Evolutionary conservation across 2,329 filamentous ascomycete species (phyloP).

Genomic region (Arthrobotrys entomopaga): DNA sequence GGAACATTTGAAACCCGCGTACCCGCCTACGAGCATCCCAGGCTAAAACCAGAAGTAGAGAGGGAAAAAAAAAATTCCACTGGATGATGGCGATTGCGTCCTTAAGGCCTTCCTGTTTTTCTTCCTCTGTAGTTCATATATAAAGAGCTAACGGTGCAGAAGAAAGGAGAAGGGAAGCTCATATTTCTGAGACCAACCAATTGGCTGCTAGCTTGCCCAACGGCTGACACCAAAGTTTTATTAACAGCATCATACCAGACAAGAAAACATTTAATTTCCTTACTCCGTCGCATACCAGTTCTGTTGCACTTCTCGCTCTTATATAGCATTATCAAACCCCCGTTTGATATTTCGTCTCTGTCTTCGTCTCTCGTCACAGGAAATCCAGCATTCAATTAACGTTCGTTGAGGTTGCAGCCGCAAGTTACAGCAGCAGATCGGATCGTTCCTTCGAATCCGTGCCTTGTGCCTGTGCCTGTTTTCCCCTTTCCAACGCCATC

Average conservation of each 20-base stretch:
- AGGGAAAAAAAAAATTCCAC: neutral
- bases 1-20: constrained; percentile 2
- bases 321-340: too few relatives aligned
- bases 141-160: too few relatives aligned
- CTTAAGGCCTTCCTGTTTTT: too few relatives aligned
- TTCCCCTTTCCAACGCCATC: constrained; percentile 2
- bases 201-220: too few relatives aligned
- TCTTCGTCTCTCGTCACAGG: too few relatives aligned
- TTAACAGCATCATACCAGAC: too few relatives aligned
- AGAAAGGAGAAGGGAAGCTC: too few relatives aligned
- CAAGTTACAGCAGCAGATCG: neutral
- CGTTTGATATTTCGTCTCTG: too few relatives aligned
- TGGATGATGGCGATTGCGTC: neutral
- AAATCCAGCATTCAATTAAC: neutral
- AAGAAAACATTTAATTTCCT: neutral
- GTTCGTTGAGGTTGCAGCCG: neutral
- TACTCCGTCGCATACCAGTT: neutral
- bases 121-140: too few relatives aligned
- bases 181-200: too few relatives aligned
- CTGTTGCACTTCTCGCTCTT: neutral
- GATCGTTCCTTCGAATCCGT: neutral
- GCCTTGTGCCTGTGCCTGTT: neutral
- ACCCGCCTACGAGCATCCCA: neutral
- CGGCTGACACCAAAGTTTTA: too few relatives aligned
- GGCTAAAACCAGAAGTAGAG: constrained; percentile 7